Base-by-base conservation (phyloP, 2,329 filamentous ascomycete species). In the Ophiocordyceps camponoti-floridani region DNA sequence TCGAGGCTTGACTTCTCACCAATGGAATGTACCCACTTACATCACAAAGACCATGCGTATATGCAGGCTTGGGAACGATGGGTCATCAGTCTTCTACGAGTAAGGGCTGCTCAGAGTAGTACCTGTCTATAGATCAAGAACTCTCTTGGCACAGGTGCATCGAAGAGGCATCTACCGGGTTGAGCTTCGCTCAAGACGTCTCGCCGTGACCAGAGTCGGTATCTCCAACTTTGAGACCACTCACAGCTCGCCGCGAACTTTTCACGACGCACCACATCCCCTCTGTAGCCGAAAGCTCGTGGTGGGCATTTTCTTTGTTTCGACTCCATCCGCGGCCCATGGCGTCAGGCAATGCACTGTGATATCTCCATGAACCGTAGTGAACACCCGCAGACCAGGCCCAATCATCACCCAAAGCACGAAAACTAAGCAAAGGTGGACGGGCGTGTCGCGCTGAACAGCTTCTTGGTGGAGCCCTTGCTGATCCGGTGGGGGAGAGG, bases 401-500 rank as follows among this genome's bases (percentile, higher is more conserved):
- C 69, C 65, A 68, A 64, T 62, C 66, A 59, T 63, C 62, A 59
- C 62, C 60, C 58, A 64, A 70, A 63, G 65, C 64, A 62, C 65
- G 68, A 68, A 67, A 65, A 70, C 77, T 87, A 96, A 77, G 87
- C 91, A 78, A 96, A 96, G 68, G 91, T 98, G 63, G 85, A 85
- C 62, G 91, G 91, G 72, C 91, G 82, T 72, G 79, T 85, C 64
- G 86, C 79, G 66, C 83, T 78, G 76, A 94, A 98, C 67, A 96
- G 65, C 79, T 94, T 94, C 77, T 82, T 84, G 75, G 73, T 79
- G 66, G 68, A 70, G 69, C 76, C 75, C 73, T 87, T 88, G 73
- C 81, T 75, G 63, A 88, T 72, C 63, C 93, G 91, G 79, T 98
- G 91, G 66, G 91, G 91, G 58, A 98, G 85, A 67, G 91, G 91